These are phyloP conservation scores for Teratosphaeria destructans DNA, from an alignment of 2,329 filamentous ascomycete genomes.

Conservation along the genomic window DNA sequence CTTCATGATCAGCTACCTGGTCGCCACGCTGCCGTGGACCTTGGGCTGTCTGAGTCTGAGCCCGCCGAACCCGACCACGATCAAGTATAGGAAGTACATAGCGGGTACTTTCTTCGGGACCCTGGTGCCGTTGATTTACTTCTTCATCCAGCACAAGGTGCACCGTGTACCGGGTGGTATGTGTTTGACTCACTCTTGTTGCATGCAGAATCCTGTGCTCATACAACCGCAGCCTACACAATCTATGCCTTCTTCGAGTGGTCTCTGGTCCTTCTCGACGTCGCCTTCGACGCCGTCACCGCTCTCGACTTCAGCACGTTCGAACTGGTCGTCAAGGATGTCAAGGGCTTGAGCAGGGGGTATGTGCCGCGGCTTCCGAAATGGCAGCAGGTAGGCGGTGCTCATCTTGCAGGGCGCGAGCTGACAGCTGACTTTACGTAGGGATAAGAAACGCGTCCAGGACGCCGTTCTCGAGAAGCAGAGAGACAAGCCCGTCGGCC, in stretches of 20 bases:
- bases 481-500: slow-evolving; percentile 63
- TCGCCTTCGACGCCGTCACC: slow-evolving; percentile 92
- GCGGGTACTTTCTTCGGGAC: slow-evolving; percentile 81
- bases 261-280: slow-evolving; percentile 87
- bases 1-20: slow-evolving; percentile 97
- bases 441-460: slow-evolving; percentile 19
- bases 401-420: neutral
- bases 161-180: slow-evolving; percentile 86
- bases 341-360: slow-evolving; percentile 89
- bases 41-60: slow-evolving; percentile 80
- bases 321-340: slow-evolving; percentile 78
- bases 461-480: slow-evolving; percentile 27
- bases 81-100: slow-evolving; percentile 82
- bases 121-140: slow-evolving; percentile 83
- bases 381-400: slow-evolving; percentile 49
- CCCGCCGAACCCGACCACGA: slow-evolving; percentile 68
- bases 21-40: slow-evolving; percentile 92
- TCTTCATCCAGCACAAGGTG: slow-evolving; percentile 97
- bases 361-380: slow-evolving; percentile 94
- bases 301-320: slow-evolving; percentile 82
- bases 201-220: neutral
- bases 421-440: slow-evolving; percentile 8
- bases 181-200: slow-evolving; percentile 28
- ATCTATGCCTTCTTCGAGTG: slow-evolving; percentile 98
- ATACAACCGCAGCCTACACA: slow-evolving; percentile 63